A percentile compares a stretch with the other conserved stretches of the same genome.
Evolutionary conservation across 148 eudicot species (phyloP).

Genomic region (Fallopia convolvulus): DNA sequence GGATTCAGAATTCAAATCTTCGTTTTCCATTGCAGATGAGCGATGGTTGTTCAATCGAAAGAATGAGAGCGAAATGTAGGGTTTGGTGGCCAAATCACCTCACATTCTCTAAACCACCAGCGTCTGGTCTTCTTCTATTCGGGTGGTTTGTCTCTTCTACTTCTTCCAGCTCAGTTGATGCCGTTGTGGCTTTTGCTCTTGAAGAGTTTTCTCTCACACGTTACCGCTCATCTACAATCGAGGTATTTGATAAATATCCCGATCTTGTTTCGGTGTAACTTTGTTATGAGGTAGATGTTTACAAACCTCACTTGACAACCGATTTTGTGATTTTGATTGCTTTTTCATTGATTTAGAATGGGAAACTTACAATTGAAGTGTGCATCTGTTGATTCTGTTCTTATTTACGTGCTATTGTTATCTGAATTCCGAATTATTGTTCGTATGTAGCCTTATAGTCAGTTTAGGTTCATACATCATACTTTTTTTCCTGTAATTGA

Average conservation of each 20-base stretch:
- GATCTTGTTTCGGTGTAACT: not conserved
- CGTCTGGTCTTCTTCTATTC: conserved; percentile 33
- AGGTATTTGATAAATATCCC: conserved; percentile 26
- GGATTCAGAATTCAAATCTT: not conserved
- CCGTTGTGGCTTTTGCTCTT: conserved; percentile 71
- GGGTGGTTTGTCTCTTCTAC: conserved; percentile 67
- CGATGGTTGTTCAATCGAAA: not conserved
- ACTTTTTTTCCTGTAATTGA: not conserved
- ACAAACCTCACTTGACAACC: not conserved
- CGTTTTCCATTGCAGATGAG: not conserved
- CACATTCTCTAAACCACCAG: conserved; percentile 19
- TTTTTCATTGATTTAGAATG: not conserved
- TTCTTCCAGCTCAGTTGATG: conserved; percentile 48
- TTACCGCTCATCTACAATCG: conserved; percentile 20
- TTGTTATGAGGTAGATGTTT: not conserved
- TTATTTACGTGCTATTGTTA: not conserved
- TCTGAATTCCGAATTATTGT: not conserved
- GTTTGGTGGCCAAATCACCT: conserved; percentile 84
- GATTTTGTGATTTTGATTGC: not conserved
- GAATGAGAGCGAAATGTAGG: conserved; percentile 38
- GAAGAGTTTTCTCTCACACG: conserved; percentile 31
- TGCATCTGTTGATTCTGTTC: conserved; percentile 2
- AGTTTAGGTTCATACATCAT: not conserved
- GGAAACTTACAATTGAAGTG: not conserved
- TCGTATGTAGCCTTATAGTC: not conserved